Percentiles rank a stretch among this genome's conserved stretches.
Conservation (phyloP, 208 protist genomes). For the Trypanosoma lewisi region DNA sequence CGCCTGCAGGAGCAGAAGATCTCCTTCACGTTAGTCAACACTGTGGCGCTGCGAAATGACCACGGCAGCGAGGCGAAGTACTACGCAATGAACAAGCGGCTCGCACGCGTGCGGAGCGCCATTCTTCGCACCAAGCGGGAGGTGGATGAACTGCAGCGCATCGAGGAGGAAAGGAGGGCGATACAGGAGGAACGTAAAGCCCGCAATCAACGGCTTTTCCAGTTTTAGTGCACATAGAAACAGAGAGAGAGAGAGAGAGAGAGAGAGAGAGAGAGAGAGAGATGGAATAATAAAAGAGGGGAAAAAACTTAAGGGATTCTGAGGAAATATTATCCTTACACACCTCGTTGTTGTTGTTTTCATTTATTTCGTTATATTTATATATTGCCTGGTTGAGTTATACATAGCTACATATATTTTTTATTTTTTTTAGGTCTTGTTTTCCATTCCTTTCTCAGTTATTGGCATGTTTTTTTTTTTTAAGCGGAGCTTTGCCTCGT, state of each 20-base stretch:
- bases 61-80: slow-evolving; percentile 25
- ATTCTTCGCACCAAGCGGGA: slow-evolving; percentile 22
- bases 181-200: slow-evolving; percentile 4
- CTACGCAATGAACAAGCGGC: slow-evolving; percentile 24
- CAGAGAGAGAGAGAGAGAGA: not conserved
- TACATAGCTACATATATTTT: too few relatives aligned
- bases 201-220: not conserved
- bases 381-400: not conserved
- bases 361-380: slow-evolving; percentile 11
- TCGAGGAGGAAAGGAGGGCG: slow-evolving; percentile 14
- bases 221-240: not conserved
- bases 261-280: not conserved
- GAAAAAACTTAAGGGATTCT: too few relatives aligned
- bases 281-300: too few relatives aligned
- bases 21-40: not conserved
- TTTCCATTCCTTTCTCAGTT: not conserved
- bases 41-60: slow-evolving; percentile 5
- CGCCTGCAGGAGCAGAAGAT: slow-evolving; percentile 12
- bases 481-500: too few relatives aligned
- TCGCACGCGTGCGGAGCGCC: slow-evolving; percentile 19
- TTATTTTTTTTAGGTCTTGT: slow-evolving; percentile 16
- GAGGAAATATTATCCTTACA: not conserved
- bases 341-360: slow-evolving; percentile 13
- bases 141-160: slow-evolving; percentile 13
- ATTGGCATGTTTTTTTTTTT: too few relatives aligned